Conservation (phyloP, 768 basidiomycete genomes). For the Kwoniella bestiolae region DNA sequence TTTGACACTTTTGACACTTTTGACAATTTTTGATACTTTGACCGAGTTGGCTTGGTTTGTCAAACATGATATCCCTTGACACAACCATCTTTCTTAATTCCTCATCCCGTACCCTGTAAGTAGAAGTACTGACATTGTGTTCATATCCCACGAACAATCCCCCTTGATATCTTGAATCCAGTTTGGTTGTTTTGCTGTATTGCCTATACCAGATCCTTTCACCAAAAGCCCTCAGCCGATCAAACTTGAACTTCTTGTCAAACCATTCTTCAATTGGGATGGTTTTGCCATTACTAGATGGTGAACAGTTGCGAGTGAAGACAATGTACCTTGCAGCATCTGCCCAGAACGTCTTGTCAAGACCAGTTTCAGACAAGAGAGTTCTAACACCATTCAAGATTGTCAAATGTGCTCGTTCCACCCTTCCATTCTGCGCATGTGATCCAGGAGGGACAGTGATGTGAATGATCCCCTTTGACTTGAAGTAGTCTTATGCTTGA, state of each 20-base stretch:
- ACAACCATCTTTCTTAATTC: slow-evolving; percentile 2
- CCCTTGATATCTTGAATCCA: slow-evolving; percentile 1
- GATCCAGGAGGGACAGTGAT: slow-evolving; percentile 26
- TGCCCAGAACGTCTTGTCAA: slow-evolving; percentile 28
- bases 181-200: slow-evolving; percentile 1
- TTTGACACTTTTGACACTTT: background rate
- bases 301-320: slow-evolving; percentile 22
- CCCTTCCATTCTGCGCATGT: slow-evolving; percentile 34
- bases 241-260: slow-evolving; percentile 12
- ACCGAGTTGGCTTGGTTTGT: background rate
- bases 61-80: slow-evolving; percentile 1
- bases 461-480: slow-evolving; percentile 4
- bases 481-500: background rate
- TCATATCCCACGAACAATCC: slow-evolving; percentile 2
- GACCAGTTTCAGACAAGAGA: slow-evolving; percentile 6
- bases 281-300: background rate
- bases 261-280: slow-evolving; percentile 4
- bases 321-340: slow-evolving; percentile 22
- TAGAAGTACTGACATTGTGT: background rate
- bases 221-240: slow-evolving; percentile 7
- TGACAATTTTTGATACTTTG: too few relatives aligned
- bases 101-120: background rate
- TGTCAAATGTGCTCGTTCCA: slow-evolving; percentile 32
- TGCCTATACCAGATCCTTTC: background rate
- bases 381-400: slow-evolving; percentile 31